A percentile compares a stretch with the other conserved stretches of the same genome.
phyloP scores from a whole-genome alignment of 352 stramenopile species.

The Globisporangium takayamanum region DNA sequence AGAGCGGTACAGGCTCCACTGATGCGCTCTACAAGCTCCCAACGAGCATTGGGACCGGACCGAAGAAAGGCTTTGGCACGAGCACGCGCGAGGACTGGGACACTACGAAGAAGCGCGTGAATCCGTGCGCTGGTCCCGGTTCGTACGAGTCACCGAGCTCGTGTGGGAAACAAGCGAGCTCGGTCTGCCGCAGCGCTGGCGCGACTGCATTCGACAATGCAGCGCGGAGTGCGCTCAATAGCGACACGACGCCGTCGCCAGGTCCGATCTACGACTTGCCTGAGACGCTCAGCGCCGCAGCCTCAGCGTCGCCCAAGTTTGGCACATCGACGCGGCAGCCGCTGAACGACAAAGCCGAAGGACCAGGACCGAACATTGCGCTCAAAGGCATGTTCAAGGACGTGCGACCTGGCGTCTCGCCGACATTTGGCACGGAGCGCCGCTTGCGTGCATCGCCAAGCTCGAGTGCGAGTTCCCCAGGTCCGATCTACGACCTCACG shows the following conservation, averaged over 20 bases:
- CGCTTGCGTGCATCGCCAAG: slow-evolving; percentile 26
- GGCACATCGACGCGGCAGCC: slow-evolving; percentile 47
- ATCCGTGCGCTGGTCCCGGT: slow-evolving; percentile 57
- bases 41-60: slow-evolving; percentile 38
- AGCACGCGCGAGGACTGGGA: slow-evolving; percentile 81
- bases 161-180: slow-evolving; percentile 56
- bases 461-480: slow-evolving; percentile 27
- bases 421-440: slow-evolving; percentile 68
- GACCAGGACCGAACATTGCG: slow-evolving; percentile 56
- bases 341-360: slow-evolving; percentile 45
- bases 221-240: slow-evolving; percentile 28
- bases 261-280: slow-evolving; percentile 74
- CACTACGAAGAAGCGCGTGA: slow-evolving; percentile 40
- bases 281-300: slow-evolving; percentile 28
- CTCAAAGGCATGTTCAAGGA: slow-evolving; percentile 51
- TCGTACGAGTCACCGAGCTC: slow-evolving; percentile 57
- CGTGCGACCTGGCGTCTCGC: slow-evolving; percentile 34
- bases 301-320: slow-evolving; percentile 43
- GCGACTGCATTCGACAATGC: slow-evolving; percentile 67
- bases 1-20: slow-evolving; percentile 38
- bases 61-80: slow-evolving; percentile 73
- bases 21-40: slow-evolving; percentile 73
- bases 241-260: slow-evolving; percentile 57
- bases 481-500: slow-evolving; percentile 66
- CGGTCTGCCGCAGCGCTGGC: slow-evolving; percentile 34